These are phyloP conservation scores for Pseudognaphalium luteoalbum DNA, from an alignment of 129 eudicot genomes.

Conservation along the genomic window DNA sequence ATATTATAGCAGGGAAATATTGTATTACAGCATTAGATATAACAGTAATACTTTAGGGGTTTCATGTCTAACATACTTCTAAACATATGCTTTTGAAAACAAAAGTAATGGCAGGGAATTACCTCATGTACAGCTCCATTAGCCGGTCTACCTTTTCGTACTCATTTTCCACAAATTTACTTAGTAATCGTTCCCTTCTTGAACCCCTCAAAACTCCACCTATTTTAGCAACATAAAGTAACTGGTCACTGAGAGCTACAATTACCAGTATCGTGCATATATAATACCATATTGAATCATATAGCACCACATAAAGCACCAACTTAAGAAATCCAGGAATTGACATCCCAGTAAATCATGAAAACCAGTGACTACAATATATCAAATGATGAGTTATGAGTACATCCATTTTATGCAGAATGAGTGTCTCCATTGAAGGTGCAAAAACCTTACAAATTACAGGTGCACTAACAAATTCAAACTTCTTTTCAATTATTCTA, in stretches of 20 bases:
- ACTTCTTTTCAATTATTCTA: no score
- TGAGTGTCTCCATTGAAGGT: neutral
- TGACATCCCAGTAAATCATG: neutral
- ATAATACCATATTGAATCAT: neutral
- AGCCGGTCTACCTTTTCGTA: slow-evolving; percentile 94
- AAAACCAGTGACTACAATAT: neutral
- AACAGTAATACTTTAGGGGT: neutral
- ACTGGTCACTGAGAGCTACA: slow-evolving; percentile 1
- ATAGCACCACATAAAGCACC: neutral
- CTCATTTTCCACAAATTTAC: slow-evolving; percentile 96
- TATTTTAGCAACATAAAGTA: slow-evolving; percentile 28
- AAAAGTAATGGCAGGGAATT: slow-evolving; percentile 15
- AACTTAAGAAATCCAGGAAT: neutral
- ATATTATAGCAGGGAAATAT: neutral
- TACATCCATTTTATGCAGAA: neutral
- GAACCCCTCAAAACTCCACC: slow-evolving; percentile 98
- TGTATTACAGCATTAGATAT: no score
- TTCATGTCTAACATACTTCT: neutral
- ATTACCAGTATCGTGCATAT: neutral
- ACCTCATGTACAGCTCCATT: slow-evolving; percentile 90
- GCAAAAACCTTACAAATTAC: no score
- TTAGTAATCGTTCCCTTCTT: slow-evolving; percentile 89
- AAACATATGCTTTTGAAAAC: neutral
- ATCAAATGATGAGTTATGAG: neutral
- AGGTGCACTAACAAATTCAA: no score